A percentile compares a stretch with the other conserved stretches of the same genome.
These are phyloP conservation scores for Exophiala sideris DNA, from an alignment of 2,329 filamentous ascomycete genomes.

Conservation along the genomic window DNA sequence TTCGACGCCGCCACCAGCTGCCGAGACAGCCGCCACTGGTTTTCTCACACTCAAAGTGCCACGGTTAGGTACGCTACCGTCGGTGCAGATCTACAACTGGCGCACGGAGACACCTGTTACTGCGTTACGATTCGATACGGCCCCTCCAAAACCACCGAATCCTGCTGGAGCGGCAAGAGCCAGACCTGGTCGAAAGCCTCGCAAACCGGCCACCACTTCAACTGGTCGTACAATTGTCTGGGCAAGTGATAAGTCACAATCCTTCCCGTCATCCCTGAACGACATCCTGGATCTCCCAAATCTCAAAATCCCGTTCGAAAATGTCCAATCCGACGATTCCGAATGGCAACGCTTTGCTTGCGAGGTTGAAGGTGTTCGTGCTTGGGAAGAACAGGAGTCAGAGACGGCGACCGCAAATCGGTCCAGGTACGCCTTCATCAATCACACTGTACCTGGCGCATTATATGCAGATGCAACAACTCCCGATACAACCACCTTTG, in stretches of 20 bases:
- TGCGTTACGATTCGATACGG: slow-evolving; percentile 11
- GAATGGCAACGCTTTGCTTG: slow-evolving; percentile 21
- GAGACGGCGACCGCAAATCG: slow-evolving; percentile 3
- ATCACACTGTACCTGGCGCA: slow-evolving; percentile 19
- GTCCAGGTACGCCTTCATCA: slow-evolving; percentile 22
- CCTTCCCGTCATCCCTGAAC: slow-evolving; percentile 18
- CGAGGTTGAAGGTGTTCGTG: slow-evolving; percentile 48
- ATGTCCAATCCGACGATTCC: slow-evolving; percentile 10
- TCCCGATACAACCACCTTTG: slow-evolving; percentile 1
- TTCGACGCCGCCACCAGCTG: slow-evolving; percentile 2
- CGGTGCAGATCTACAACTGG: slow-evolving; percentile 17
- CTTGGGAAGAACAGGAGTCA: slow-evolving; percentile 42
- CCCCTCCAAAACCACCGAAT: slow-evolving; percentile 1
- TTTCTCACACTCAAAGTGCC: slow-evolving; percentile 27
- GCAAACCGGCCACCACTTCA: background rate
- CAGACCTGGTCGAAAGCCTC: background rate
- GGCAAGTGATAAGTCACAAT: slow-evolving; percentile 1
- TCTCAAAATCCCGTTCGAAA: slow-evolving; percentile 5
- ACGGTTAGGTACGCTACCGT: slow-evolving; percentile 16
- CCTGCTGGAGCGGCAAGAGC: background rate
- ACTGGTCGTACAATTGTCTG: slow-evolving; percentile 10
- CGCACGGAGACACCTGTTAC: slow-evolving; percentile 9
- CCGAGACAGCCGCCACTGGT: slow-evolving; percentile 12
- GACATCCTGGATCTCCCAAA: slow-evolving; percentile 13
- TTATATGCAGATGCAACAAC: slow-evolving; percentile 4